Evolutionary conservation across 106 monocot genomes (phyloP).

Genomic region (Dactylorhiza incarnata): DNA sequence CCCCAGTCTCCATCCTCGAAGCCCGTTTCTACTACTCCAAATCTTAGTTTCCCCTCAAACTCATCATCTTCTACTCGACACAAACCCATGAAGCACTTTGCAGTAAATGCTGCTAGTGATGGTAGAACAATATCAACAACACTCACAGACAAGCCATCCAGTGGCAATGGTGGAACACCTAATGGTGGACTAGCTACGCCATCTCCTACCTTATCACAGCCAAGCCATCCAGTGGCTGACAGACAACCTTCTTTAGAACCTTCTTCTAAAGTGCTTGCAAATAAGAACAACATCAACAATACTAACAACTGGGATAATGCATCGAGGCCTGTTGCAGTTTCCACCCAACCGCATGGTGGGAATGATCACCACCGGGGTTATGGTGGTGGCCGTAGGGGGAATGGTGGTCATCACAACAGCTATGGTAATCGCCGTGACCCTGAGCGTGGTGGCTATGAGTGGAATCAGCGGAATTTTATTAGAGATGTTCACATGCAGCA

Average conservation of each 20-base stretch:
- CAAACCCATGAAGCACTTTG: conserved; percentile 35
- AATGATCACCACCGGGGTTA: conserved; percentile 35
- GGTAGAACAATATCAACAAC: background rate
- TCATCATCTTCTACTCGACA: conserved; percentile 13
- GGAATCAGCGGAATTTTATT: conserved; percentile 14
- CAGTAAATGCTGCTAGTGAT: background rate
- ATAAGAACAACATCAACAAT: conserved; percentile 13
- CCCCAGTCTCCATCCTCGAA: conserved; percentile 10
- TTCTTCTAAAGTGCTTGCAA: conserved; percentile 20
- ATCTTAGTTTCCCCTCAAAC: conserved; percentile 19
- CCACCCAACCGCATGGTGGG: conserved; percentile 20
- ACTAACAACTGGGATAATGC: conserved; percentile 5
- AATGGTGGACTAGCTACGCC: conserved; percentile 12
- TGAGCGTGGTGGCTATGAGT: conserved; percentile 26
- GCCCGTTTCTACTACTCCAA: conserved; percentile 8
- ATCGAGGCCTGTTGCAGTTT: conserved; percentile 20
- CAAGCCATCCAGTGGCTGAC: background rate
- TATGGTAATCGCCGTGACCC: conserved; percentile 26
- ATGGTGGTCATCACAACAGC: conserved; percentile 20
- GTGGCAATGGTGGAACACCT: background rate
- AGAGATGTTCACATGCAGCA: conserved; percentile 17
- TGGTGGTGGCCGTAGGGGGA: conserved; percentile 33
- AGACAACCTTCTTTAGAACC: conserved; percentile 7
- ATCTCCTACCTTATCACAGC: conserved; percentile 1
- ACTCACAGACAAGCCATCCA: background rate